A percentile compares a stretch with the other conserved stretches of the same genome.
Conservation (phyloP, 768 basidiomycete species). For the Wakefieldia striispora region DNA sequence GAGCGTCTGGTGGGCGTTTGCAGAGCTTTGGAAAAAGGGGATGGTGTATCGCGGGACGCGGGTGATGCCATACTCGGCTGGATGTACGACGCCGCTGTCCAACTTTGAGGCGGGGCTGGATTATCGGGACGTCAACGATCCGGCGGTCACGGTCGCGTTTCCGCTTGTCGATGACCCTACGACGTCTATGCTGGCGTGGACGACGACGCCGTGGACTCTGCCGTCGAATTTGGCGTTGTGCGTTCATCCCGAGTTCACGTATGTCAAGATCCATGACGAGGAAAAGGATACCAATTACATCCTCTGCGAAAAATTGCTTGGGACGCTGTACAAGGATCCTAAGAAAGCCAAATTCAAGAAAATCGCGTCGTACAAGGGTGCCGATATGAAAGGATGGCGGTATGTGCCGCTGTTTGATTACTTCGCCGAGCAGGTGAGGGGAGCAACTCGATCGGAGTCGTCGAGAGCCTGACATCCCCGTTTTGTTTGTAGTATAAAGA, state of each 20-base stretch:
- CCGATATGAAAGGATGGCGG: constrained; percentile 94
- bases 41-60: constrained; percentile 90
- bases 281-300: constrained; percentile 88
- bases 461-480: not conserved
- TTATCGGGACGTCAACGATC: constrained; percentile 92
- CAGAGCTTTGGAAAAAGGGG: constrained; percentile 87
- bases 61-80: constrained; percentile 99
- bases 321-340: constrained; percentile 91
- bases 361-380: constrained; percentile 80
- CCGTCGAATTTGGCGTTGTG: constrained; percentile 95
- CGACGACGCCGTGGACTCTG: constrained; percentile 98
- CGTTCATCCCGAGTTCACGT: constrained; percentile 93
- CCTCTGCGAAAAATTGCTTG: constrained; percentile 82
- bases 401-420: constrained; percentile 96
- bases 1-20: constrained; percentile 98
- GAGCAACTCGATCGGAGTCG: not conserved
- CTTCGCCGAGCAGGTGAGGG: constrained; percentile 84
- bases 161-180: constrained; percentile 89
- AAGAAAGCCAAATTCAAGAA: constrained; percentile 98
- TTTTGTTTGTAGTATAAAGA: constrained; percentile 69
- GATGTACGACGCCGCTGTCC: constrained; percentile 91
- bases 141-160: constrained; percentile 92
- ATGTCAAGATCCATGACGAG: constrained; percentile 94
- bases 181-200: constrained; percentile 94
- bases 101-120: constrained; percentile 96